These are phyloP conservation scores for Neurospora terricola DNA, from an alignment of 495 filamentous ascomycete genomes.

Conservation along the genomic window DNA sequence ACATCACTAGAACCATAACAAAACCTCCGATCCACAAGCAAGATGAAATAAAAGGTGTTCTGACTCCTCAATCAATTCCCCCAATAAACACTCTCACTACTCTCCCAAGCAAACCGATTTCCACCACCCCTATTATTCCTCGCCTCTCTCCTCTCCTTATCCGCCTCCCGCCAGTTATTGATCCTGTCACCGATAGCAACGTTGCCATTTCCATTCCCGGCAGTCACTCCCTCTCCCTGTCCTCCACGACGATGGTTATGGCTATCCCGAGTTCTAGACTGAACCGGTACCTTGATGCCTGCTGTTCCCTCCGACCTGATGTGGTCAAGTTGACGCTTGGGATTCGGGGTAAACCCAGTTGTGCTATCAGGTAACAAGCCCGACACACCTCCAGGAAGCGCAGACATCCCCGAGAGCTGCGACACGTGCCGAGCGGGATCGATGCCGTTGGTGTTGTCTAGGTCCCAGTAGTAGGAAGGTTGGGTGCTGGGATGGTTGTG, in stretches of 20 bases:
- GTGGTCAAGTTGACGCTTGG: background rate
- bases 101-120: background rate
- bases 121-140: background rate
- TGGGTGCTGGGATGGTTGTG: background rate
- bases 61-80: background rate
- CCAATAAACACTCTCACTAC: background rate
- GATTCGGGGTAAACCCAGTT: background rate
- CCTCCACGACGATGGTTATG: too few species aligned
- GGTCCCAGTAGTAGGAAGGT: background rate
- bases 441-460: background rate
- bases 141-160: background rate
- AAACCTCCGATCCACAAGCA: background rate
- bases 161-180: background rate
- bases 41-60: background rate
- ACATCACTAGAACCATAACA: background rate
- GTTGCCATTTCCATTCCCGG: background rate
- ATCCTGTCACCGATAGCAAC: background rate
- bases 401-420: background rate
- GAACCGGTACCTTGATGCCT: background rate
- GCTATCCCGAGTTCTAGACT: background rate
- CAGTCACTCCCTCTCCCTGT: background rate
- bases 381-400: background rate
- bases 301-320: background rate
- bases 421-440: background rate
- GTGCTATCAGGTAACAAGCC: background rate